These are phyloP conservation scores for Rhynchospora tenuis DNA, from an alignment of 176 grass and related monocot genomes.

Conservation along the genomic window DNA sequence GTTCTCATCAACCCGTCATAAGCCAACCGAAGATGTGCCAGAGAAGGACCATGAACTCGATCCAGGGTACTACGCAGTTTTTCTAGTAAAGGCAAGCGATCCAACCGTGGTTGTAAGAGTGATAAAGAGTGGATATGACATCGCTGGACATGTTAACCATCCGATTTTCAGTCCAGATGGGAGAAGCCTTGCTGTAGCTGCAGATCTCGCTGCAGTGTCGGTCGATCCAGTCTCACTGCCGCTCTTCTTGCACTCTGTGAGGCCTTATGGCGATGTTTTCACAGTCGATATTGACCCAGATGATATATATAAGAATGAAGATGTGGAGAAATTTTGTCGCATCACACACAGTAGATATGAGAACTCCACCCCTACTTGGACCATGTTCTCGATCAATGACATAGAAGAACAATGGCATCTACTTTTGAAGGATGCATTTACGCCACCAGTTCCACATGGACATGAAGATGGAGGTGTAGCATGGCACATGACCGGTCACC, in stretches of 20 bases:
- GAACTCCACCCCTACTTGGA: conserved; percentile 27
- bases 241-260: conserved; percentile 30
- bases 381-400: conserved; percentile 16
- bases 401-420: too few species aligned
- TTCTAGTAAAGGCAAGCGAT: not conserved
- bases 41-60: not conserved
- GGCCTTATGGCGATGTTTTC: conserved; percentile 20
- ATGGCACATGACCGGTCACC: too few species aligned
- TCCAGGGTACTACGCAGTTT: conserved; percentile 18
- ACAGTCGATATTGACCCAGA: conserved; percentile 21
- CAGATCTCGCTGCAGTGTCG: conserved; percentile 35
- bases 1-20: conserved; percentile 12
- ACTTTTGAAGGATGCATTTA: too few species aligned
- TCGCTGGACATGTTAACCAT: conserved; percentile 40
- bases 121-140: not conserved
- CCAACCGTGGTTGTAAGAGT: conserved; percentile 21
- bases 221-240: conserved; percentile 35
- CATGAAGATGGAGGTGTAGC: too few species aligned
- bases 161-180: conserved; percentile 34
- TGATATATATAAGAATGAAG: conserved; percentile 18
- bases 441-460: too few species aligned
- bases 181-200: conserved; percentile 29
- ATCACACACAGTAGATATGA: conserved; percentile 14
- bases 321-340: conserved; percentile 6
- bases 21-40: not conserved